Evolutionary conservation across 2,329 filamentous ascomycete genomes (phyloP), one percentile per base, ranked within the genome.

Genomic region (Beauveria caledonica): DNA sequence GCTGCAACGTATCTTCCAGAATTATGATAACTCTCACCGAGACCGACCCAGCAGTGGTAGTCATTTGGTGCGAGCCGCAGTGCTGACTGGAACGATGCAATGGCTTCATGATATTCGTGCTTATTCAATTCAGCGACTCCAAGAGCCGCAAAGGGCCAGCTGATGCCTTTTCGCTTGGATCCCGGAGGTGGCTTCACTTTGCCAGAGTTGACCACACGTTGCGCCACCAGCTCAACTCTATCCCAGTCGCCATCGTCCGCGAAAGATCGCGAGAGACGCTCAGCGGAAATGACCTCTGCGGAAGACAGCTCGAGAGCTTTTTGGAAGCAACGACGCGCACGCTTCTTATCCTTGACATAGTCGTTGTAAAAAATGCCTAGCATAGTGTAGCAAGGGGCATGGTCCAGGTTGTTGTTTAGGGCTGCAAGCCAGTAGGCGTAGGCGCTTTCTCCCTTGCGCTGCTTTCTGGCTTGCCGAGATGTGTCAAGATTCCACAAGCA

Each of bases 11-110:
- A 95, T 63, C 93, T 83, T 10, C 94, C 93, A 17, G 92, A 96
- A 66, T 90, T 94, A 70, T 97, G 89, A 69, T 99, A 99, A 69
- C 92, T 96, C 75, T 99, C 94, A n/a, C 93, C 94, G 1, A 99
- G 80, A 1, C 94, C 94, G 25, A 99, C 89, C 85, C 93, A 99
- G 0, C 90, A 96, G 74, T 99, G 89, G 69, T 97, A 97, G 72
- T 97, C 91, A 46, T 87, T 79, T 0, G 92, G 91, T 2, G 86
- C 84, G 52, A 96, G 89, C 58, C 93, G 83, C 39, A 99, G 78
- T 11, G 94, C 92, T 1, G 90, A 86, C 68, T 97, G 89, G 71
- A 97, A 99, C 0, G 91, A 96, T 9, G 93, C 86, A 58, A 97
- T 92, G 40, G 92, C 92, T 70, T 90, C 89, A 65, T 86, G 79